Evolutionary conservation across 495 filamentous ascomycete species (phyloP).

Genomic region (Rhypophila decipiens): DNA sequence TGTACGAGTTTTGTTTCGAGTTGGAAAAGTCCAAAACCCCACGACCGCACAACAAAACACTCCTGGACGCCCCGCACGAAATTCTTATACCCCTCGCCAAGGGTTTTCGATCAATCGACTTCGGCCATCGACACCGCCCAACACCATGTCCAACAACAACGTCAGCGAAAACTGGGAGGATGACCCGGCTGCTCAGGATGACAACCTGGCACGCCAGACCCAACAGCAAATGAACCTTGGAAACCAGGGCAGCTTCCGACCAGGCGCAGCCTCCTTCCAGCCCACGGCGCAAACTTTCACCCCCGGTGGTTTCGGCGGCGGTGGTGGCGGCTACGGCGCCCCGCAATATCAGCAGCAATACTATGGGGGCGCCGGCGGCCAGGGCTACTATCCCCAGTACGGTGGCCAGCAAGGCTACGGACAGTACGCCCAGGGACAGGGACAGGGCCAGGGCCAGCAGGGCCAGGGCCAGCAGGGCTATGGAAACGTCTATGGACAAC

Average conservation of each 20-base stretch:
- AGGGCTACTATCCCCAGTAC: constrained; percentile 54
- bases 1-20: too few relatives aligned
- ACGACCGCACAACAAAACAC: too few relatives aligned
- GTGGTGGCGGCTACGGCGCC: constrained; percentile 38
- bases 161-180: constrained; percentile 90
- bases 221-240: constrained; percentile 72
- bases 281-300: constrained; percentile 72
- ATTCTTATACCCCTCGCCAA: background rate
- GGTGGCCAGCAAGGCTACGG: constrained; percentile 46
- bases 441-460: constrained; percentile 45
- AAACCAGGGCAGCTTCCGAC: constrained; percentile 56
- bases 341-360: constrained; percentile 45
- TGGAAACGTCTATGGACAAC: constrained; percentile 39
- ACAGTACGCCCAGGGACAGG: constrained; percentile 39
- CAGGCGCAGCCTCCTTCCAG: constrained; percentile 74
- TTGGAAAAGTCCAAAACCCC: too few relatives aligned
- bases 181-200: constrained; percentile 80
- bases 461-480: constrained; percentile 37
- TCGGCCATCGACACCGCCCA: background rate
- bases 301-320: constrained; percentile 56
- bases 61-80: too few relatives aligned
- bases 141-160: constrained; percentile 64
- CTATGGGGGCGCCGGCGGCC: constrained; percentile 30
- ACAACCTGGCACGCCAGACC: constrained; percentile 72
- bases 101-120: background rate